Conservation (phyloP, 768 basidiomycete species). For the Suillus cothurnatus region DNA sequence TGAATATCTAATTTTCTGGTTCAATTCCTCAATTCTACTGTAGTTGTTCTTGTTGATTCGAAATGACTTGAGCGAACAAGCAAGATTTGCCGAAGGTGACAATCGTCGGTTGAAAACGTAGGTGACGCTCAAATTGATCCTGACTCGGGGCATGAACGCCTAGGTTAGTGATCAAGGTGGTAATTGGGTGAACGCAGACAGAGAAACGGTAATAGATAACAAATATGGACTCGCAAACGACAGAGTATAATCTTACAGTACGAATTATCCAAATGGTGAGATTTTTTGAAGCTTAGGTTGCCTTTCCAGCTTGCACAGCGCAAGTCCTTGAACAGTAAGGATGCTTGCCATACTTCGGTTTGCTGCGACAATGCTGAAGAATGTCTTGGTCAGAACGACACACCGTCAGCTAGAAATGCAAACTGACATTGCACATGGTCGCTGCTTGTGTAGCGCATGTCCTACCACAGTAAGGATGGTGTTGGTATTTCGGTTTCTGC, state of each 20-base stretch:
- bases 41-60: neutral
- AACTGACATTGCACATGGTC: slow-evolving; percentile 31
- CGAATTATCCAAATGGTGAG: neutral
- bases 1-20: neutral
- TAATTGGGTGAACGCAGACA: neutral
- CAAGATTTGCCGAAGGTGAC: neutral
- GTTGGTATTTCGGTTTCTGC: slow-evolving; percentile 59
- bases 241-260: slow-evolving; percentile 2
- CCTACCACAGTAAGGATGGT: slow-evolving; percentile 65
- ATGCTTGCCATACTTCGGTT: slow-evolving; percentile 36
- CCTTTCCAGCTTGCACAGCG: slow-evolving; percentile 21
- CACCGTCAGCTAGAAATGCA: neutral
- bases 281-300: neutral
- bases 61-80: neutral
- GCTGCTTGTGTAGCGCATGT: slow-evolving; percentile 56
- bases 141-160: neutral
- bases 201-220: neutral
- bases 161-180: neutral
- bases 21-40: neutral
- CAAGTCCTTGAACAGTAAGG: slow-evolving; percentile 37
- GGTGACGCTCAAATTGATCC: neutral
- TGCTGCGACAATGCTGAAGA: slow-evolving; percentile 30
- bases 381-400: slow-evolving; percentile 12
- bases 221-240: neutral
- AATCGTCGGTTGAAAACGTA: neutral